These are phyloP conservation scores for Tagetes erecta DNA, from an alignment of 129 eudicot species.

Conservation along the genomic window DNA sequence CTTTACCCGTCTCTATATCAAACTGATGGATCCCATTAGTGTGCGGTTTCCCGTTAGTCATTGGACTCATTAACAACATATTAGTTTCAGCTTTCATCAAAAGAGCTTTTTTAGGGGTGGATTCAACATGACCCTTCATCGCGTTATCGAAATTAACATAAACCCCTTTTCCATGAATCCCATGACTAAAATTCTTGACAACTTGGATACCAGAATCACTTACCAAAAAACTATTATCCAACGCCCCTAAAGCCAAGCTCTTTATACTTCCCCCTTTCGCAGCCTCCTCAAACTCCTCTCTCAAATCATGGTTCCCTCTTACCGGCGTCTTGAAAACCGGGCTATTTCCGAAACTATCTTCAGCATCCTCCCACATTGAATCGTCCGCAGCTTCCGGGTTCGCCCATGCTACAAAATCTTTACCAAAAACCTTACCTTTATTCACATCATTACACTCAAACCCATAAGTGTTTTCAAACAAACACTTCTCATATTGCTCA, in stretches of 20 bases:
- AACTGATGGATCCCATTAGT: conserved; percentile 86
- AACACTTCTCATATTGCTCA: conserved; percentile 59
- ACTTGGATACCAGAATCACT: conserved; percentile 90
- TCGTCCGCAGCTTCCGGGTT: conserved; percentile 89
- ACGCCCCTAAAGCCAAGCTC: conserved; percentile 89
- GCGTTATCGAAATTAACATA: conserved; percentile 72
- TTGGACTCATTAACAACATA: conserved; percentile 93
- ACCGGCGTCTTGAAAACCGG: conserved; percentile 47
- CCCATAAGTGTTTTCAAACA: conserved; percentile 84
- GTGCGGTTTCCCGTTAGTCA: conserved; percentile 69
- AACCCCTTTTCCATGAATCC: conserved; percentile 89
- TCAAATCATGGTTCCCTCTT: conserved; percentile 46
- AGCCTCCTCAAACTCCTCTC: conserved; percentile 91
- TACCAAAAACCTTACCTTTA: conserved; percentile 80
- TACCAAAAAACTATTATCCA: conserved; percentile 90
- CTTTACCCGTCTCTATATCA: conserved; percentile 84
- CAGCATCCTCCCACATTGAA: conserved; percentile 95
- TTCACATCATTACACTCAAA: conserved; percentile 59
- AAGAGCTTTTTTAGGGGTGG: conserved; percentile 87
- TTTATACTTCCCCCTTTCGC: conserved; percentile 73
- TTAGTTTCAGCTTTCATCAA: conserved; percentile 91
- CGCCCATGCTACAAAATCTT: conserved; percentile 88
- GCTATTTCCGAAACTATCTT: conserved; percentile 51
- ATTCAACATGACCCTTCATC: conserved; percentile 34
- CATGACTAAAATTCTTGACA: conserved; percentile 84